phyloP scores from a whole-genome alignment of 805 yeast genomes.

The Yarrowia hollandica region DNA sequence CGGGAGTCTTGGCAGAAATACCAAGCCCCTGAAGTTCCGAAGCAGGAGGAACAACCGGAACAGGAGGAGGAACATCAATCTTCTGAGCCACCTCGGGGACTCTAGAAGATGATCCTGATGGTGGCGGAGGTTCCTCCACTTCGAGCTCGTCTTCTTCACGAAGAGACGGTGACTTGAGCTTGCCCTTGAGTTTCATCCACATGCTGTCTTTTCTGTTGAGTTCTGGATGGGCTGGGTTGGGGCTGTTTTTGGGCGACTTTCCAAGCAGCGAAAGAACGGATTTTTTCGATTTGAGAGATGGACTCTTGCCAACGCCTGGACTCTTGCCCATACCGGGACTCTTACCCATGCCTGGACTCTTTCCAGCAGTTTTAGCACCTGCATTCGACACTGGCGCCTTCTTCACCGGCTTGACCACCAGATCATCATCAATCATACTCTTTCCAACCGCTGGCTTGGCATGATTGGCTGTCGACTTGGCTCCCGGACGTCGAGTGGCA shows the following conservation, averaged over 20 bases:
- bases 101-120: background rate
- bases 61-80: constrained; percentile 3
- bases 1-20: constrained; percentile 1
- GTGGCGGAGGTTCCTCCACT: no score
- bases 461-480: background rate
- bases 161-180: background rate
- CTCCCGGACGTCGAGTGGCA: constrained; percentile 32
- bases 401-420: background rate
- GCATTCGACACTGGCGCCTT: background rate
- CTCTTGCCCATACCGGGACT: background rate
- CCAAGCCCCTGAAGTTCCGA: constrained; percentile 2
- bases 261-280: constrained; percentile 5
- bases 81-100: background rate
- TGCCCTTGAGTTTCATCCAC: constrained; percentile 26
- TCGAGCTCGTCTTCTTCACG: background rate
- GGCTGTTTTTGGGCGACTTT: constrained; percentile 22
- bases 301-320: background rate
- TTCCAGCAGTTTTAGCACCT: background rate
- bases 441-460: background rate
- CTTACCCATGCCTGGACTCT: background rate
- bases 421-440: constrained; percentile 2
- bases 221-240: constrained; percentile 13
- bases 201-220: constrained; percentile 22
- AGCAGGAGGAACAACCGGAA: constrained; percentile 8
- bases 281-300: constrained; percentile 10